phyloP scores from a whole-genome alignment of 1,139 yeast genomes.

The Suhomyces coccinellae region DNA sequence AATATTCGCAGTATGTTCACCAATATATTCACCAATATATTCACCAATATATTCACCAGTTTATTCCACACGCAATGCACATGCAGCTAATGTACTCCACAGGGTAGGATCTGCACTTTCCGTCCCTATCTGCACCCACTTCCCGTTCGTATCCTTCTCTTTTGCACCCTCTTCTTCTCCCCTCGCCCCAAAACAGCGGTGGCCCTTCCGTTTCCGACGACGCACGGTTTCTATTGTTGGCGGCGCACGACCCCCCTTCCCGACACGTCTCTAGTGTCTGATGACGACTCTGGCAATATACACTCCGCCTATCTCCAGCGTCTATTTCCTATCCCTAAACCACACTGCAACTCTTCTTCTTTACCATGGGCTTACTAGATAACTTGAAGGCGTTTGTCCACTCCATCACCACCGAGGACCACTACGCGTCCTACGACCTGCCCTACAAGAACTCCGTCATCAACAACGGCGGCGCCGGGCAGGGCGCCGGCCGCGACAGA shows the following conservation, averaged over 20 bases:
- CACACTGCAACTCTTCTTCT: background rate
- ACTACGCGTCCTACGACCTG: conserved; percentile 59
- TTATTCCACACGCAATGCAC: no score
- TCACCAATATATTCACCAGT: no score
- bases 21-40: no score
- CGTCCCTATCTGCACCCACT: no score
- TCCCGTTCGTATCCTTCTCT: no score
- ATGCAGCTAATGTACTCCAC: no score
- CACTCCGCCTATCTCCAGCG: background rate
- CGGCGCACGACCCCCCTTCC: conserved; percentile 3
- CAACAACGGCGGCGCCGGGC: conserved; percentile 19
- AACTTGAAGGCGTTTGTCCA: conserved; percentile 54
- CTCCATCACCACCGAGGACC: conserved; percentile 63
- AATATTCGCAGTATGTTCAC: no score
- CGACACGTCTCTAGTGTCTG: conserved; percentile 8
- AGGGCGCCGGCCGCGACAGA: conserved; percentile 20
- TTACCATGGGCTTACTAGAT: conserved; percentile 44
- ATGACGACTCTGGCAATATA: conserved; percentile 3
- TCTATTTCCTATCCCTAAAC: background rate
- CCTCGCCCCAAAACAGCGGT: background rate
- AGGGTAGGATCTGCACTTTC: no score
- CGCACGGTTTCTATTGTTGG: background rate
- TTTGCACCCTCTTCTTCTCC: no score
- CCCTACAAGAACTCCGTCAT: conserved; percentile 38
- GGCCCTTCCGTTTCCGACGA: no score